Evolutionary conservation across 768 basidiomycete genomes (phyloP), one percentile per base, ranked within the genome.

Genomic region (Podaxis rugospora): DNA sequence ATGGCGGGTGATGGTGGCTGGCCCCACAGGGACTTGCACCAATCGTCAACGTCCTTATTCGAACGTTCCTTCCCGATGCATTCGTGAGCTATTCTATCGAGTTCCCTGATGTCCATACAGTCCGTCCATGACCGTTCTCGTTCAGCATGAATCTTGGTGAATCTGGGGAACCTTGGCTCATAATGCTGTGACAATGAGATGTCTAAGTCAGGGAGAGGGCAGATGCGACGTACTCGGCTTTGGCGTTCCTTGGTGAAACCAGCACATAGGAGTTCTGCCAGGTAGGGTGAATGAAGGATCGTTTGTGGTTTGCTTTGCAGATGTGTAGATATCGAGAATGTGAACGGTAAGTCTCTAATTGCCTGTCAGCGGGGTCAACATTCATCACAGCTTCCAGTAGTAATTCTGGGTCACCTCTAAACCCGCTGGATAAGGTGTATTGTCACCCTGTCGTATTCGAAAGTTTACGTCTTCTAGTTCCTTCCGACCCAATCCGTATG

Each of bases 141-240:
- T 0, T 75, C 66, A 5, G 87, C 83, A 69, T 83, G 83, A 1
- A 87, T 73, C 68, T 94, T 95, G 36, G 80, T 80, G 32, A 95
- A 78, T 52, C 94, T 80, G 0, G 94, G 92, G 70, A 90, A 95
- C 21, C 94, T 87, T 4, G 94, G 77, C 64, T 91, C 91, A 68
- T 95, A 95, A 67, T 87, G 78, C 92, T 93, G 40, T 11, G 1
- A 5, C 35, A 37, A 35, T 59, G 28, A 49, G 62, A 13, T 46
- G 53, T n/a, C 21, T 28, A 44, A 4, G 28, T 63, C n/a, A 59
- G 35, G 63, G 57, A 27, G 32, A 49, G 23, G 56, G 46, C 4
- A 5, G 42, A 46, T 11, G 25, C 10, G 5, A 69, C 80, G 55
- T 57, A 91, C 90, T 67, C 81, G 75, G 68, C 83, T 82, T 25